Conservation (phyloP, 192 early-diverging fungal species). For the Rhizophlyctis rosea region DNA sequence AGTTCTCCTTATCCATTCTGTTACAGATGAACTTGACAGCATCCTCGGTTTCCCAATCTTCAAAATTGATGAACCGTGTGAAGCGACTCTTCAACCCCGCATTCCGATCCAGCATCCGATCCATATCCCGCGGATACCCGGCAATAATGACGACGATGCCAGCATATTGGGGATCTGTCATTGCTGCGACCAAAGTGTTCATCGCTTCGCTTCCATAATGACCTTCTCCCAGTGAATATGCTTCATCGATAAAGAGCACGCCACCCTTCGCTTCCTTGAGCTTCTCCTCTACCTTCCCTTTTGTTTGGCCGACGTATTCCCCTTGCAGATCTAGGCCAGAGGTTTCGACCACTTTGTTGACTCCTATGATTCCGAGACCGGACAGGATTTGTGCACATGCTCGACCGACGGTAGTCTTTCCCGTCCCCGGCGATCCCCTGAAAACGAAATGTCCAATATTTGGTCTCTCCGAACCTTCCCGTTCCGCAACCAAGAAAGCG, state of each 20-base stretch:
- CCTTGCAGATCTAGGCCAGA: constrained; percentile 32
- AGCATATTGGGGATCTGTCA: constrained; percentile 35
- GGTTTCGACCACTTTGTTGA: constrained; percentile 31
- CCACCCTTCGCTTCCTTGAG: constrained; percentile 30
- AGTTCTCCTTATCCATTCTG: constrained; percentile 5
- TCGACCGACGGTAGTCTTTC: constrained; percentile 35
- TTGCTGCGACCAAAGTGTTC: constrained; percentile 32
- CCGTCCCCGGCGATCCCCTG: constrained; percentile 35
- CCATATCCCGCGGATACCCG: constrained; percentile 34
- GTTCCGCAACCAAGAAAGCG: constrained; percentile 22
- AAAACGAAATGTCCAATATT: constrained; percentile 37
- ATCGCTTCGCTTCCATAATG: constrained; percentile 32
- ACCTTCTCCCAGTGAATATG: constrained; percentile 42
- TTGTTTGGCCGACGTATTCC: constrained; percentile 35
- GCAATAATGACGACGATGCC: constrained; percentile 39
- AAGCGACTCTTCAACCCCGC: constrained; percentile 31
- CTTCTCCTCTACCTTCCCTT: constrained; percentile 30
- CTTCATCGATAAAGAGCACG: constrained; percentile 42
- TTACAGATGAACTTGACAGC: constrained; percentile 17
- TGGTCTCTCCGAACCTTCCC: constrained; percentile 21
- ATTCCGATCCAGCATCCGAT: constrained; percentile 31
- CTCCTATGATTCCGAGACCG: constrained; percentile 28
- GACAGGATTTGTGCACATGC: constrained; percentile 28
- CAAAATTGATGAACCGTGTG: constrained; percentile 29
- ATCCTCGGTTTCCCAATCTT: constrained; percentile 27